Evolutionary conservation across 2,329 filamentous ascomycete species (phyloP).

Genomic region (Sporothrix dimorphospora): DNA sequence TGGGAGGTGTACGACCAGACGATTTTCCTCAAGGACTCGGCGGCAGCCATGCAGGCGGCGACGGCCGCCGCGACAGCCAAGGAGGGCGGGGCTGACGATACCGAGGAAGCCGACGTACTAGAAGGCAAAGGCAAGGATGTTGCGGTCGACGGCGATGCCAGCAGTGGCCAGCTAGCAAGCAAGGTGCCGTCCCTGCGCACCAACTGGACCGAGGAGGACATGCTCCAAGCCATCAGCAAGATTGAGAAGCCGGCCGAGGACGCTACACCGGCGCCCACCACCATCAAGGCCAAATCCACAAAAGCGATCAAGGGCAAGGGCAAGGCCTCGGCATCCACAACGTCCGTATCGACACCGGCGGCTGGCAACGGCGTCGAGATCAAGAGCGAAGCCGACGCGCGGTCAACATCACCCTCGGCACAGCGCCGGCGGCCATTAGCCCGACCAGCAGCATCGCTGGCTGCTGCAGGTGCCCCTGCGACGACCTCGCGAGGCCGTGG

Average conservation of each 20-base stretch:
- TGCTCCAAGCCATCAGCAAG: slow-evolving; percentile 52
- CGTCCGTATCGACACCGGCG: background rate
- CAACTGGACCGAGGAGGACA: slow-evolving; percentile 49
- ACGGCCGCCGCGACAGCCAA: slow-evolving; percentile 30
- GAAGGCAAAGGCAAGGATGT: slow-evolving; percentile 38
- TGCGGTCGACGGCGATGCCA: slow-evolving; percentile 28
- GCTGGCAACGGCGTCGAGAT: slow-evolving; percentile 1
- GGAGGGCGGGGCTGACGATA: slow-evolving; percentile 30
- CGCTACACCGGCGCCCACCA: background rate
- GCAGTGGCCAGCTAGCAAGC: slow-evolving; percentile 40
- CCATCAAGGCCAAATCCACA: background rate
- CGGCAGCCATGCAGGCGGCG: slow-evolving; percentile 17
- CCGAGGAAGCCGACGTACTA: background rate
- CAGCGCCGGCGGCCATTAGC: slow-evolving; percentile 25
- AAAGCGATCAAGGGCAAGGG: slow-evolving; percentile 30
- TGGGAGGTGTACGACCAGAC: slow-evolving; percentile 77
- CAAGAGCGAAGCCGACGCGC: slow-evolving; percentile 26
- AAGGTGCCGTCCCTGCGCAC: slow-evolving; percentile 46
- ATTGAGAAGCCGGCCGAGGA: slow-evolving; percentile 36
- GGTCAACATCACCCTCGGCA: background rate
- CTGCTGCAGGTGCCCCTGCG: background rate
- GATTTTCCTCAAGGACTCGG: slow-evolving; percentile 58
- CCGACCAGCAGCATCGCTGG: slow-evolving; percentile 36
- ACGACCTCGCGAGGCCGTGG: slow-evolving; percentile 23
- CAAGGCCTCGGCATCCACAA: background rate